Evolutionary conservation across 768 basidiomycete species (phyloP).

Genomic region (Leccinum rimulosum): DNA sequence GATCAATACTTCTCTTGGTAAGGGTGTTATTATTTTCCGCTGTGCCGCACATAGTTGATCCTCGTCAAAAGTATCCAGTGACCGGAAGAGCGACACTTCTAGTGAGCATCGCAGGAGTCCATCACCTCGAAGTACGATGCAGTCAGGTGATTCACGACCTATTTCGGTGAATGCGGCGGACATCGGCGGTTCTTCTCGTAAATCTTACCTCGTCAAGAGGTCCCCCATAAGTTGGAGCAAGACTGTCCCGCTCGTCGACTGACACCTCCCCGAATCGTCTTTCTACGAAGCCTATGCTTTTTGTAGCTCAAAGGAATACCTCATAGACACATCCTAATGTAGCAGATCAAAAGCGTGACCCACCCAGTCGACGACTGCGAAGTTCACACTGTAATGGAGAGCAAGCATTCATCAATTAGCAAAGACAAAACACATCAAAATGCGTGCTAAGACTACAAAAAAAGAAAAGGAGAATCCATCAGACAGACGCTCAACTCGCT

Average conservation of each 20-base stretch:
- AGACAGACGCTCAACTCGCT: constrained; percentile 63
- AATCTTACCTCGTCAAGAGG: neutral
- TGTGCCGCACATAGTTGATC: neutral
- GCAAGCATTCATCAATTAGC: neutral
- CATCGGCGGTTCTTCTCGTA: neutral
- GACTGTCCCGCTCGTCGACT: neutral
- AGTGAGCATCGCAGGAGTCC: constrained; percentile 2
- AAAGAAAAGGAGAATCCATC: constrained; percentile 44
- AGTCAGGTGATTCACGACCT: neutral
- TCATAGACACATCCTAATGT: no score
- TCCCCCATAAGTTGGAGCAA: neutral
- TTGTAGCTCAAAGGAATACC: no score
- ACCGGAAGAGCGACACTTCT: neutral
- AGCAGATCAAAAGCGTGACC: no score
- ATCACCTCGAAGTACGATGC: neutral
- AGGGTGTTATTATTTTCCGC: neutral
- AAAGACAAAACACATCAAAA: neutral
- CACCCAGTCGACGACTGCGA: no score
- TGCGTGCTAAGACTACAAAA: neutral
- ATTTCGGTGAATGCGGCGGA: neutral
- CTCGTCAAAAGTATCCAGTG: neutral
- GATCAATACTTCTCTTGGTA: constrained; percentile 4
- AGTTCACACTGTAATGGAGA: no score
- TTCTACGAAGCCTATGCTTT: neutral
- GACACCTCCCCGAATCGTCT: neutral